Evolutionary conservation across 176 grass and related monocot genomes (phyloP).

Genomic region (Carex scoparia): DNA sequence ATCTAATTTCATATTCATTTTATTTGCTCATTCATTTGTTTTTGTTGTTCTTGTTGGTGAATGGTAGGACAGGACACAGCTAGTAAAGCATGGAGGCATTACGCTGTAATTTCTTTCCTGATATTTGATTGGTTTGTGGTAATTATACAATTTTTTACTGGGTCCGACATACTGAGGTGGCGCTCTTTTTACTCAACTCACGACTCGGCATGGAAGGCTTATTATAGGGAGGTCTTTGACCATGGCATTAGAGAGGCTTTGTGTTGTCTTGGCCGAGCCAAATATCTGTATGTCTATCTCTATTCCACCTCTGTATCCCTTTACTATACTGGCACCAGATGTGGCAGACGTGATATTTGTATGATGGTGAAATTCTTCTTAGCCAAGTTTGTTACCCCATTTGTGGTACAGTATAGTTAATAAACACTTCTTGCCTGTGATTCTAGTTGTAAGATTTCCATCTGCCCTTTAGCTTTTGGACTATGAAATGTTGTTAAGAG

Average conservation of each 20-base stretch:
- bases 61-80: constrained; percentile 75
- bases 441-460: background rate
- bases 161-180: constrained; percentile 90
- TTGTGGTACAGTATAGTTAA: background rate
- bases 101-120: constrained; percentile 62
- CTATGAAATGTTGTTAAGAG: background rate
- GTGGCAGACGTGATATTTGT: background rate
- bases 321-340: background rate
- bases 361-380: background rate
- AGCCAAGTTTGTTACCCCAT: too few species aligned
- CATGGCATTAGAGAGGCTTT: constrained; percentile 96
- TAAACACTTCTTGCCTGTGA: background rate
- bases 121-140: constrained; percentile 72
- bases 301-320: background rate
- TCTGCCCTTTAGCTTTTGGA: background rate
- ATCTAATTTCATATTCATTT: constrained; percentile 30
- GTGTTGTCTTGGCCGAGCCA: constrained; percentile 85
- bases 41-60: constrained; percentile 1
- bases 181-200: constrained; percentile 94
- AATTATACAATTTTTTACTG: constrained; percentile 78
- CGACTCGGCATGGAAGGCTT: constrained; percentile 97
- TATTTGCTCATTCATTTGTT: constrained; percentile 14
- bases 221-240: constrained; percentile 98
- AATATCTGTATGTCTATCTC: constrained; percentile 73
- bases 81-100: constrained; percentile 42